Percentiles rank a stretch among this genome's conserved stretches.
phyloP scores from a whole-genome alignment of 2,329 filamentous ascomycete genomes.

The Alternaria atra region DNA sequence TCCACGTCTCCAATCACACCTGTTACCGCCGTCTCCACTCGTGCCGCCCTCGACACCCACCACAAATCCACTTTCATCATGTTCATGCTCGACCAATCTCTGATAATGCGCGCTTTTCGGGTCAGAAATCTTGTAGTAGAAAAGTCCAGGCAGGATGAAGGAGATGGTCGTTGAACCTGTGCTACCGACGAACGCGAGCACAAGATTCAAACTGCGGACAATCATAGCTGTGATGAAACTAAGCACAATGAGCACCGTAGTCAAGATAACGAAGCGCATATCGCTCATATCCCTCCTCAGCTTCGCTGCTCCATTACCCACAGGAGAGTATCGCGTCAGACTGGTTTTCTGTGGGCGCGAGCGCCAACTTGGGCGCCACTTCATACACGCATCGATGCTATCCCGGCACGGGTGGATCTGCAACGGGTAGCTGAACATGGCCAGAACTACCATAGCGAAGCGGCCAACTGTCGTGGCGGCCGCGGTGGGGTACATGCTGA shows the following conservation, averaged over 20 bases:
- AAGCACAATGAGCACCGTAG: constrained; percentile 82
- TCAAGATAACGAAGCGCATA: constrained; percentile 86
- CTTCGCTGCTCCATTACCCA: too few relatives aligned
- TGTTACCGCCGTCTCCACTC: too few relatives aligned
- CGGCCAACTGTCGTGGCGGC: constrained; percentile 90
- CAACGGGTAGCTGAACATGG: constrained; percentile 96
- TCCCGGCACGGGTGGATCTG: constrained; percentile 96
- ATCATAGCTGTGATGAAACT: constrained; percentile 91
- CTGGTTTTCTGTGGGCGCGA: constrained; percentile 47
- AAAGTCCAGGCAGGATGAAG: constrained; percentile 93
- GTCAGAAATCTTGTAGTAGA: constrained; percentile 98
- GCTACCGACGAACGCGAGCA: constrained; percentile 93
- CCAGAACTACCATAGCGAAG: constrained; percentile 92
- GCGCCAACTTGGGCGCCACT: constrained; percentile 75
- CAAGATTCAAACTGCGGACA: constrained; percentile 86
- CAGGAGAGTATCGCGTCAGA: too few relatives aligned
- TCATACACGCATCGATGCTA: constrained; percentile 92
- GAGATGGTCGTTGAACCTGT: constrained; percentile 96
- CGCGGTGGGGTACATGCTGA: constrained; percentile 74
- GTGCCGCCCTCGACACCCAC: too few relatives aligned
- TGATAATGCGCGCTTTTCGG: constrained; percentile 89
- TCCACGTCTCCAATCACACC: too few relatives aligned
- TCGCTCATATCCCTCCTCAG: constrained; percentile 74
- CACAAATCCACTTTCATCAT: constrained; percentile 69
- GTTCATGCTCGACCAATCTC: constrained; percentile 86